These are phyloP conservation scores for Pleurotus platypus DNA, from an alignment of 768 basidiomycete genomes.

Conservation along the genomic window DNA sequence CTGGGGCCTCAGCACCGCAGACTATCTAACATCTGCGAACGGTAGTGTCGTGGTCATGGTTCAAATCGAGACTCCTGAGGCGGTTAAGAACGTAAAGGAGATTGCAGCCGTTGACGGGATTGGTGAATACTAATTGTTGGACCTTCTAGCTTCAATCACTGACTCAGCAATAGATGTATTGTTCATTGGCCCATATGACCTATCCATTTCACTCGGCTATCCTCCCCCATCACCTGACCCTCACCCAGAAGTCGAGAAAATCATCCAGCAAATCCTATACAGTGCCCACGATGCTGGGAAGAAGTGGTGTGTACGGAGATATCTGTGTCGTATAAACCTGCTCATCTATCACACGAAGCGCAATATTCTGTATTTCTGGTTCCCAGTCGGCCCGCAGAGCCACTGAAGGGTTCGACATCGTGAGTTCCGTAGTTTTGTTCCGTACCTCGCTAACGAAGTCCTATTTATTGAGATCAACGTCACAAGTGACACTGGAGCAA, in stretches of 20 bases:
- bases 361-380: constrained; percentile 45
- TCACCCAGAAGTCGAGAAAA: constrained; percentile 57
- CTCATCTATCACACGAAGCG: constrained; percentile 24
- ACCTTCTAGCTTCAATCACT: background rate
- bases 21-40: constrained; percentile 57
- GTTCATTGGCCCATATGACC: constrained; percentile 67
- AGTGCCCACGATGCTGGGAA: constrained; percentile 51
- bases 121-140: constrained; percentile 30
- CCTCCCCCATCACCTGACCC: constrained; percentile 61
- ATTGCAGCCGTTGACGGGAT: constrained; percentile 63
- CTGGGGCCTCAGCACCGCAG: constrained; percentile 49
- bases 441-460: background rate
- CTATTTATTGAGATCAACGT: constrained; percentile 41
- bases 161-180: constrained; percentile 34
- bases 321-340: background rate
- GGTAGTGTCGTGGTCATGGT: constrained; percentile 53
- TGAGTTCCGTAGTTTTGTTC: constrained; percentile 10
- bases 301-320: constrained; percentile 49
- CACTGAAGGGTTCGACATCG: constrained; percentile 52
- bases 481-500: constrained; percentile 38
- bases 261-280: constrained; percentile 51
- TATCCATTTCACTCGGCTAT: constrained; percentile 60
- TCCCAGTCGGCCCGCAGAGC: constrained; percentile 39
- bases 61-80: constrained; percentile 66
- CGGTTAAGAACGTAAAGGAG: constrained; percentile 52